Base-by-base conservation (phyloP, 495 filamentous ascomycete species). In the Alectoria sarmentosa region DNA sequence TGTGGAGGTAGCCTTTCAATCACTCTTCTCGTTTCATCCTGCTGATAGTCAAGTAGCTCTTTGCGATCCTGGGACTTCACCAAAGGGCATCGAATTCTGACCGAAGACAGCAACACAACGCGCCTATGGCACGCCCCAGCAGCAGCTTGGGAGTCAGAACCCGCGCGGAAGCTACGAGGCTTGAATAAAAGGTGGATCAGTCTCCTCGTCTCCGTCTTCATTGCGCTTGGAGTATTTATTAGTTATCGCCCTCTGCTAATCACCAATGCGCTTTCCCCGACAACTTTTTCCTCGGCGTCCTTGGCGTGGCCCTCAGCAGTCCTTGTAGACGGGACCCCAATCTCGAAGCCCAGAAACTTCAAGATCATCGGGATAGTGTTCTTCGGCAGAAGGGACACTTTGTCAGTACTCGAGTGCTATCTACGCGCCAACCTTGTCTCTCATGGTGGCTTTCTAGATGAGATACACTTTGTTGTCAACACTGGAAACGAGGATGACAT, bases 361-460 rank as follows among this genome's bases (percentile, higher is more conserved):
- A 74, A 72, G 41, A 68, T 82, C 41, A 74, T 81, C 60, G 79
- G 75, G 11, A 62, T 82, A 48, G 68, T 82, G 23, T 82, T 82
- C 67, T 70, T 68, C 30, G 66, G 69, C 21, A 49, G 69, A 39
- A 66, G 60, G 11, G 49, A 48, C 23, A 58, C 52, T 5, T 44
- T 70, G 17, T 63, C 62, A 7, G 74, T 82, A 38, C 69, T 82
- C 19, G 78, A 82, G 64, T 81, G 79, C 69, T 82, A 82, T 65
- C 68, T 81, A 11, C 74, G 76, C 65, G 72, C 73, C 57, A 82
- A 82, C 61, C 73, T 82, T 2, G 78, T 73, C 41, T 66, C 62
- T 1, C 81, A 80, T 60, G 80, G 80, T 26, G 80, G 80, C 30
- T 76, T 74, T 64, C 71, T 82, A 15, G 78, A 82, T 62, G 76